A percentile compares a stretch with the other conserved stretches of the same genome.
Conservation (phyloP, 1,284 basidiomycete species). For the Entoloma clypeatum region DNA sequence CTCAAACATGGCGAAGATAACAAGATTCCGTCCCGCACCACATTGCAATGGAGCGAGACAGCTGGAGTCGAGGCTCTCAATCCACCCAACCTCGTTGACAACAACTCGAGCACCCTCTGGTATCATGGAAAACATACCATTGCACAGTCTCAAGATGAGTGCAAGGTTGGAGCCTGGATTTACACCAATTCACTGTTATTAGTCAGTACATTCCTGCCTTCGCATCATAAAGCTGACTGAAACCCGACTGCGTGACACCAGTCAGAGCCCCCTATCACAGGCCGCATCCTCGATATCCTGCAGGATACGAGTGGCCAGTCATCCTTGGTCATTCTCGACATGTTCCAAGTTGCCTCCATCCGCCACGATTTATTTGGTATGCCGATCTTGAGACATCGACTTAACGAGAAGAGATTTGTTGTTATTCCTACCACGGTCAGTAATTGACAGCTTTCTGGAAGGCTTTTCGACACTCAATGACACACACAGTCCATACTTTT, state of each 20-base stretch:
- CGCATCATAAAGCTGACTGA: too few relatives aligned
- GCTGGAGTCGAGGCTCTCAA: neutral
- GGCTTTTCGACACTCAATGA: neutral
- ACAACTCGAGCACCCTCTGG: conserved; percentile 10
- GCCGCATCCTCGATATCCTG: conserved; percentile 13
- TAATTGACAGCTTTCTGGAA: neutral
- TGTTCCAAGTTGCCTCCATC: conserved; percentile 10
- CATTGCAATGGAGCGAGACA: conserved; percentile 2
- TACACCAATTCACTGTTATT: conserved; percentile 11
- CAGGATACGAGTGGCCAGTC: conserved; percentile 2
- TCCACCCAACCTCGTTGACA: neutral
- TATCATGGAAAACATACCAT: conserved; percentile 11
- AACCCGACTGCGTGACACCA: neutral
- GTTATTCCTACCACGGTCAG: conserved; percentile 11
- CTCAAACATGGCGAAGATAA: conserved; percentile 4
- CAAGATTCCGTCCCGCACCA: conserved; percentile 2
- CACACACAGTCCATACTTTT: conserved; percentile 21
- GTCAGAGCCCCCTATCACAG: conserved; percentile 3
- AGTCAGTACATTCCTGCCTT: conserved; percentile 5
- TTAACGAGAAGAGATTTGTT: conserved; percentile 4
- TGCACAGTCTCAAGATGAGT: conserved; percentile 14
- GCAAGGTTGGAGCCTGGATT: conserved; percentile 13
- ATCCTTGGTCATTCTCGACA: conserved; percentile 12
- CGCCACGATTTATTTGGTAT: conserved; percentile 16
- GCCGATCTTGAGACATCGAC: conserved; percentile 12